Percentiles rank a stretch among this genome's conserved stretches.
phyloP scores from a whole-genome alignment of 306 rosid species.

The Vicia sativa region DNA sequence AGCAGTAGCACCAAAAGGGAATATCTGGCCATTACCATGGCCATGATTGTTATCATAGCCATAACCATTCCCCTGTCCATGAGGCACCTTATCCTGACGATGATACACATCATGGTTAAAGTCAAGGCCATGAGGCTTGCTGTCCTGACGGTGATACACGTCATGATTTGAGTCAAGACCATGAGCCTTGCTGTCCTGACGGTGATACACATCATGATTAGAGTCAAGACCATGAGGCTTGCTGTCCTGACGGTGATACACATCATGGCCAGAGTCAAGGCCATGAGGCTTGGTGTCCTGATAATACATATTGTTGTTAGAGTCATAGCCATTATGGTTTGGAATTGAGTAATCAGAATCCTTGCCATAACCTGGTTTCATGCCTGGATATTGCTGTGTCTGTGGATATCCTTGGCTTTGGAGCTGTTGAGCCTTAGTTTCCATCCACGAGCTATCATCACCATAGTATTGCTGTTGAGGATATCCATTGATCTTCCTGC shows the following conservation, averaged over 20 bases:
- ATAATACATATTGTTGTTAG: no score
- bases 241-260: conserved; percentile 3
- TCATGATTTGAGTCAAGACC: no score
- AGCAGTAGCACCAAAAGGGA: not conserved
- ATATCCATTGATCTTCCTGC: conserved; percentile 11
- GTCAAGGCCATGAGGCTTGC: not conserved
- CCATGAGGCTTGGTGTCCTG: no score
- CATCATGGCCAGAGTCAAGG: not conserved
- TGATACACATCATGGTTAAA: not conserved
- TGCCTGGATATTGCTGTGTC: not conserved
- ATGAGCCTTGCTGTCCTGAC: no score
- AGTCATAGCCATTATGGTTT: not conserved
- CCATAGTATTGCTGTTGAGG: conserved; percentile 40
- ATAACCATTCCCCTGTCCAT: not conserved
- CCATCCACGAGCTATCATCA: conserved; percentile 35
- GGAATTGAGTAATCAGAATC: not conserved
- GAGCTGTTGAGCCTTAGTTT: not conserved
- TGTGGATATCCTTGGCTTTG: conserved; percentile 2
- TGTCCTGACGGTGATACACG: no score
- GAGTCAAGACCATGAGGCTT: not conserved
- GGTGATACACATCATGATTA: no score
- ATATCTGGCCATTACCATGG: not conserved
- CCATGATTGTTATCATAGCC: not conserved
- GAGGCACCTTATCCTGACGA: not conserved
- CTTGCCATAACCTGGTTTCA: not conserved